These are phyloP conservation scores for Hypholoma sublateritium DNA, from an alignment of 768 basidiomycete genomes.

Conservation along the genomic window DNA sequence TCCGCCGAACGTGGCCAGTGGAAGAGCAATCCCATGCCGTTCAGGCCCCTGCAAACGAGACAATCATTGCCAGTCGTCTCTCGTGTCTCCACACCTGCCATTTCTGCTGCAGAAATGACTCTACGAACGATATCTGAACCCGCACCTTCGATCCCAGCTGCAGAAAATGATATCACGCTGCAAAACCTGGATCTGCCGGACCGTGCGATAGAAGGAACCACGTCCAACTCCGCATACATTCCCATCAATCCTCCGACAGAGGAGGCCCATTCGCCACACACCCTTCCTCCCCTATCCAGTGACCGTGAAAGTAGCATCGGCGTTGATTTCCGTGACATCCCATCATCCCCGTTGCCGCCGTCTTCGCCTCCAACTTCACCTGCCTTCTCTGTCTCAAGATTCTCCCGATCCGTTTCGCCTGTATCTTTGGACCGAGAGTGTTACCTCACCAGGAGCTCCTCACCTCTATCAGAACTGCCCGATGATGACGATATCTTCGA, in stretches of 20 bases:
- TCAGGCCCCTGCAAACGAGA: conserved; percentile 27
- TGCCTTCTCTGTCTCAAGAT: conserved; percentile 33
- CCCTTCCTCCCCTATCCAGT: conserved; percentile 28
- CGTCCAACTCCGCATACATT: conserved; percentile 14
- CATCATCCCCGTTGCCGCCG: conserved; percentile 34
- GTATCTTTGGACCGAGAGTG: conserved; percentile 19
- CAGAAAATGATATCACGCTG: conserved; percentile 10
- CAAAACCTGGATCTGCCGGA: conserved; percentile 10
- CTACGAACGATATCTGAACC: conserved; percentile 40
- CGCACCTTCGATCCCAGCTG: conserved; percentile 23
- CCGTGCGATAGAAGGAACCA: conserved; percentile 11
- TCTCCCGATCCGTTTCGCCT: conserved; percentile 36
- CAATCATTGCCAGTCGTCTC: conserved; percentile 35
- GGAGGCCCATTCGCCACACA: conserved; percentile 16
- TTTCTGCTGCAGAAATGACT: conserved; percentile 13
- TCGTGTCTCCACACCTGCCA: conserved; percentile 26
- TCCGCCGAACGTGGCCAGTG: conserved; percentile 63
- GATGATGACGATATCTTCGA: conserved; percentile 21
- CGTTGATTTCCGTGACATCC: conserved; percentile 23
- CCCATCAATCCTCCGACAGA: conserved; percentile 10
- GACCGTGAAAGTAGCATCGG: conserved; percentile 33
- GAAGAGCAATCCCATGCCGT: conserved; percentile 48
- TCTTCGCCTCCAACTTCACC: conserved; percentile 49
- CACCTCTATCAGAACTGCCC: conserved; percentile 23
- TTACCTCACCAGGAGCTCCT: conserved; percentile 20